phyloP scores from a whole-genome alignment of 305 asterid genomes.

The Vinca major region DNA sequence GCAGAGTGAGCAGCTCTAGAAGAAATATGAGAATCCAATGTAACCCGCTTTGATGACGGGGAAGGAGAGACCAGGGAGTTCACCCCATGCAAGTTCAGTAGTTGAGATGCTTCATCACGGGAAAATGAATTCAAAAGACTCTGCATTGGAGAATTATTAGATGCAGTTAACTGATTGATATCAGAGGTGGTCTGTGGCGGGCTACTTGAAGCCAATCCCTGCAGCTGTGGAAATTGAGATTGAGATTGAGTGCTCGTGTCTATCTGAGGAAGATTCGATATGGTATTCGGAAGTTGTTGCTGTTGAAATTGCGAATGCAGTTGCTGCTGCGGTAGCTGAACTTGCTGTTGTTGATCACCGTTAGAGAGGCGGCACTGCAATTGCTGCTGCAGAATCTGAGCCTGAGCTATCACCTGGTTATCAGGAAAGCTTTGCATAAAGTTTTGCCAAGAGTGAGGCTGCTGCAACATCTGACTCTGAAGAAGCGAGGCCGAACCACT shows the following conservation, averaged over 20 bases:
- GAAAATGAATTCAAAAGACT: slow-evolving; percentile 57
- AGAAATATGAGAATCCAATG: slow-evolving; percentile 57
- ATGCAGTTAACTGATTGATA: slow-evolving; percentile 40
- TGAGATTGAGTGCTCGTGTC: slow-evolving; percentile 43
- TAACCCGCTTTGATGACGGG: slow-evolving; percentile 58
- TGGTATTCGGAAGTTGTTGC: slow-evolving; percentile 35
- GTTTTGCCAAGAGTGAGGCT: slow-evolving; percentile 45
- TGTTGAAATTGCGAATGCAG: slow-evolving; percentile 43
- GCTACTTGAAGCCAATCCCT: slow-evolving; percentile 36
- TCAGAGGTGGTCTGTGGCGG: slow-evolving; percentile 59
- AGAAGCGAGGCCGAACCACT: slow-evolving; percentile 40
- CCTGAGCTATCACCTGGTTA: slow-evolving; percentile 48
- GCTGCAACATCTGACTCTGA: slow-evolving; percentile 63
- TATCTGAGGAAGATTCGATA: slow-evolving; percentile 36
- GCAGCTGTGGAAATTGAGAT: slow-evolving; percentile 50
- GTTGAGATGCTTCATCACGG: slow-evolving; percentile 43
- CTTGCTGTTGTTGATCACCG: slow-evolving; percentile 37
- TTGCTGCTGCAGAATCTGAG: slow-evolving; percentile 69
- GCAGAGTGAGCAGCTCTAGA: slow-evolving; percentile 48
- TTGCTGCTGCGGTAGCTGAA: slow-evolving; percentile 37
- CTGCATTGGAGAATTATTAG: slow-evolving; percentile 52
- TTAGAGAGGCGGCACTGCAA: slow-evolving; percentile 43
- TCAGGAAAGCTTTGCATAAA: slow-evolving; percentile 52
- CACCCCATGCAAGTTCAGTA: slow-evolving; percentile 37
- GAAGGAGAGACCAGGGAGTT: slow-evolving; percentile 44